These are phyloP conservation scores for Basidiobolus heterosporus DNA, from an alignment of 371 early-diverging fungal genomes.

Conservation along the genomic window DNA sequence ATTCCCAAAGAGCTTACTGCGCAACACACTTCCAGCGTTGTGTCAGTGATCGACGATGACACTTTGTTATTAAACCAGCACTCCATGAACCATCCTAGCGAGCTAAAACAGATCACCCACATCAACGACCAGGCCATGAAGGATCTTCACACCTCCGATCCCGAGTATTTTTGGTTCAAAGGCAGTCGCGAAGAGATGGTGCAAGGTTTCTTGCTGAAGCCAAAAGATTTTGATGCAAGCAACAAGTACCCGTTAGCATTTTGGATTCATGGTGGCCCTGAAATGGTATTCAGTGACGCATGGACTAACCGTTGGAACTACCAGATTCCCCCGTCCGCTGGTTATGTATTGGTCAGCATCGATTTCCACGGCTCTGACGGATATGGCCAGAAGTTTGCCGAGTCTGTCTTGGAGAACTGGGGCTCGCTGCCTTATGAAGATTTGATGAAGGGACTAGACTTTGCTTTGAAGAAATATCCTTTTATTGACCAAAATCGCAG, in stretches of 20 bases:
- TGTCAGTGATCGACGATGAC: constrained; percentile 18
- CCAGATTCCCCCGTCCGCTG: constrained; percentile 51
- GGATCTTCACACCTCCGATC: constrained; percentile 15
- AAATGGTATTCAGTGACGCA: constrained; percentile 46
- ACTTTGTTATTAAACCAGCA: constrained; percentile 19
- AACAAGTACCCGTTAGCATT: constrained; percentile 60
- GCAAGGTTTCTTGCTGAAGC: constrained; percentile 56
- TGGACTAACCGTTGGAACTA: constrained; percentile 56
- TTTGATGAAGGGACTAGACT: constrained; percentile 50
- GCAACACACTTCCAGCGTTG: constrained; percentile 24
- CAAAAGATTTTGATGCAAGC: constrained; percentile 33
- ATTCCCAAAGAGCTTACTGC: constrained; percentile 27
- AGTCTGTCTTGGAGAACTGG: constrained; percentile 59
- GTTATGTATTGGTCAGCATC: constrained; percentile 53
- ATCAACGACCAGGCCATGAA: constrained; percentile 13
- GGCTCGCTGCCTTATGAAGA: constrained; percentile 57
- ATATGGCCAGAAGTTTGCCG: constrained; percentile 60
- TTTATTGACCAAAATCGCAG: constrained; percentile 40
- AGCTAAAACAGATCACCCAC: constrained; percentile 13
- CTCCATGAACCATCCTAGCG: constrained; percentile 29
- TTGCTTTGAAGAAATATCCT: constrained; percentile 29
- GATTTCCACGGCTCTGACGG: constrained; percentile 70
- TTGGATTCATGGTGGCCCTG: constrained; percentile 76
- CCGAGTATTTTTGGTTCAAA: constrained; percentile 44
- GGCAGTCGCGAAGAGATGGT: constrained; percentile 44